Base-by-base conservation (phyloP, 805 yeast species). In the Saccharomycopsis capsularis region DNA sequence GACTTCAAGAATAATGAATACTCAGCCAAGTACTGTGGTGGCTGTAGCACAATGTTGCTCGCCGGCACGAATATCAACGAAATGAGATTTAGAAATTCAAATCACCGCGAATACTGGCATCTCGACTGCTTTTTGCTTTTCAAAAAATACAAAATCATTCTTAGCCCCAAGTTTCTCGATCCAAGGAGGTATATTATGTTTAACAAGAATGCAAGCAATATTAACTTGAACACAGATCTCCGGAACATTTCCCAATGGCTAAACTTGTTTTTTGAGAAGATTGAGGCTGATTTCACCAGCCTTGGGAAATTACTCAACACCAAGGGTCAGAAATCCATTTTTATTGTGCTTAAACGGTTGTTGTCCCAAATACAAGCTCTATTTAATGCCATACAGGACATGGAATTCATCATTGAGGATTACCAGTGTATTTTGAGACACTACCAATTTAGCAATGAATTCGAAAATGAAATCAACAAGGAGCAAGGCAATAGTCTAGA, bases 161-260 rank as follows among this genome's bases (percentile, higher is more conserved):
- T 51, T 16, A 43, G 44, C 22, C 54, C 54, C 15, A 35, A 51
- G 34, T 47, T 51, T 25, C 35, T 51, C n/a, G 54, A 51, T 35
- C 54, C 54, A 7, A 30, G 49, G 29, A 27, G 49, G 34, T 51
- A 36, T 30, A 51, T 48, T 25, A 48, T 47, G 42, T 51, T 51
- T 23, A 48, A 48, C 24, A 42, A 44, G 35, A 45, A 51, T 24
- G 35, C 47, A 5, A 34, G 40, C 16, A 51, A 40, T 41, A 48
- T 51, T 37, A 51, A 51, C 44, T 13, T 51, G 40, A 51, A 40
- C 24, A 27, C 48, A 9, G 54, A 47, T 18, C 30, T 51, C 25
- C 24, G 43, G 18, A 40, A 37, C 32, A 43, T 48, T 21, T 22
- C 49, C 5, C 22, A 34, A 7, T 15, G 29, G 29, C 16, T 47